These are phyloP conservation scores for Malus orientalis DNA, from an alignment of 306 rosid genomes.

Conservation along the genomic window DNA sequence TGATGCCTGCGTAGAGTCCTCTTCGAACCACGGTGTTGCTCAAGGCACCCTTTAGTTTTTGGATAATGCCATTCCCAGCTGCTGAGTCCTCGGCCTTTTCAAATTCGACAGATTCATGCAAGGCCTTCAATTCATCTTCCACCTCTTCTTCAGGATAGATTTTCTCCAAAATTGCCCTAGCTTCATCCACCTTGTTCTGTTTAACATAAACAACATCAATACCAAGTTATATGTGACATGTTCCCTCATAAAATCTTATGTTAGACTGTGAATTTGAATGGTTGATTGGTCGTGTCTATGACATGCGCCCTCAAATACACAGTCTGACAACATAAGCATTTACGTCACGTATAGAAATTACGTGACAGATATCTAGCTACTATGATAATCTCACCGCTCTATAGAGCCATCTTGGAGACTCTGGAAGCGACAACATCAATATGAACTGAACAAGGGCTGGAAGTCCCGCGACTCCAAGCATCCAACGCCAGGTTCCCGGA, in stretches of 20 bases:
- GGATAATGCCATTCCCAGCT: constrained; percentile 27
- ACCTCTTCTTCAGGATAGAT: constrained; percentile 45
- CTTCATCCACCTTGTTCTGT: constrained; percentile 51
- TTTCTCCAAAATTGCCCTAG: constrained; percentile 38
- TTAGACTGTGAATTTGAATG: not conserved
- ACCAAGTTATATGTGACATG: not conserved
- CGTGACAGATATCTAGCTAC: not conserved
- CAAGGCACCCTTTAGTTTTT: constrained; percentile 42
- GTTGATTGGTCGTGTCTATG: too few relatives aligned
- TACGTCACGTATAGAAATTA: not conserved
- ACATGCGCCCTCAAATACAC: not conserved
- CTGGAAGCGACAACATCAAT: constrained; percentile 68
- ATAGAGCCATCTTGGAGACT: constrained; percentile 90
- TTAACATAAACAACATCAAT: not conserved
- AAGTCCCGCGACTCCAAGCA: constrained; percentile 78
- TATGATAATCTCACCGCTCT: constrained; percentile 34
- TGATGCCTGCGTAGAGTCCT: constrained; percentile 60
- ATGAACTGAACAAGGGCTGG: constrained; percentile 59
- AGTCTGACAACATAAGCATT: not conserved
- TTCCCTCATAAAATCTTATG: not conserved
- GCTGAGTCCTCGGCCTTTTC: constrained; percentile 49
- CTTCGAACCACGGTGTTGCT: constrained; percentile 46
- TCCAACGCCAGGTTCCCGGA: constrained; percentile 76
- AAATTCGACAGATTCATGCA: constrained; percentile 47
- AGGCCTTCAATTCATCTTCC: constrained; percentile 49